Base-by-base conservation (phyloP, 139 green algal genomes). In the Desmodesmus armatus region DNA sequence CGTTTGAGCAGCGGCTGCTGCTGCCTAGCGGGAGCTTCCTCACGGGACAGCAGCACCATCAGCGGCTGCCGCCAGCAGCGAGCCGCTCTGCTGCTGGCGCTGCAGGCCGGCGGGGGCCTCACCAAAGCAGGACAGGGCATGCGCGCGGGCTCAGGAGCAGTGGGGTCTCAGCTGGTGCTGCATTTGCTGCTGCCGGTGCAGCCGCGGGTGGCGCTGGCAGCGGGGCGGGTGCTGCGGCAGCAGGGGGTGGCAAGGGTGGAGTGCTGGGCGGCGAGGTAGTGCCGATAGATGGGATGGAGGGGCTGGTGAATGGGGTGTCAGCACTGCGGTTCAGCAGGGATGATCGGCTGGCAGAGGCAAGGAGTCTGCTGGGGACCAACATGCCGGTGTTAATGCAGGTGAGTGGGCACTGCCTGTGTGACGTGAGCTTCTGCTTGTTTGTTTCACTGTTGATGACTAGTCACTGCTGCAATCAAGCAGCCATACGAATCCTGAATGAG, bases 251-350 rank as follows among this genome's bases (percentile, higher is more conserved):
- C 7, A 13, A 7, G 15, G 27, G 66, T n/a, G 35, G 35, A 17
- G 35, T 21, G 29, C 29, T 44, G 29, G 66, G 35, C 11, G 66
- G 21, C 7, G 66, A 35, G 33, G 73, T n/a, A 29, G 15, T 60
- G 33, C 73, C 73, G 13, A 67, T 78, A 53, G 71, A 78, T 77
- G 82, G 82, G 2, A 83, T 83, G 77, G 77, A 83, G 27, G 77
- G 77, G 2, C 7, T 83, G 3, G 33, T 31, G 49, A 37, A 39
- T 41, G 80, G 65, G 19, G 21, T 88, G 15, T 37, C 33, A 5
- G 31, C 19, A 3, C 67, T 97, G 84, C 90, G 94, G 15, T 98
- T 98, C 81, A 87, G 85, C 0, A 66, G 89, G 6, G 95, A 98
- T 88, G 78, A 92, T 5, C 91, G 96, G 25, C 89, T 98, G 70